Evolutionary conservation across 495 filamentous ascomycete genomes (phyloP).

Genomic region (Immersiella caudata): DNA sequence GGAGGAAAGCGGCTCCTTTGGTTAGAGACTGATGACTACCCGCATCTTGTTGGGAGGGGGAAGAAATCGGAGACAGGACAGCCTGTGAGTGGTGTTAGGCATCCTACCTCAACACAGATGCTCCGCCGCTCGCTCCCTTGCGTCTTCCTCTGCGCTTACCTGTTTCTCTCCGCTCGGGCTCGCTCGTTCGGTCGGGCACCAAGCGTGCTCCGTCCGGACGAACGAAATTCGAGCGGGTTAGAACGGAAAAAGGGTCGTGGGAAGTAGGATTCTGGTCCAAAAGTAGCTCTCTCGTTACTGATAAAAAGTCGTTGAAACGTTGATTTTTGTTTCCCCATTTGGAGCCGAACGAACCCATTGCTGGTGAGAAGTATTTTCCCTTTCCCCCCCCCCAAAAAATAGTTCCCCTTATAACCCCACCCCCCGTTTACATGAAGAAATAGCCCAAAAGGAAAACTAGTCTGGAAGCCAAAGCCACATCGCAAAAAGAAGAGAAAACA

Average conservation of each 20-base stretch:
- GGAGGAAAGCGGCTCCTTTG: not conserved
- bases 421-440: not conserved
- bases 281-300: not conserved
- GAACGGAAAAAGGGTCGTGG: not conserved
- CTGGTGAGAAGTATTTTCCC: conserved; percentile 16
- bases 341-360: conserved; percentile 12
- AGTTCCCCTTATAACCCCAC: conserved; percentile 1
- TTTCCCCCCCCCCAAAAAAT: conserved; percentile 15
- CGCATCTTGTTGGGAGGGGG: not conserved
- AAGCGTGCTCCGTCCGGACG: not conserved
- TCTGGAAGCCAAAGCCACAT: not conserved
- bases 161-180: not conserved
- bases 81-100: not conserved
- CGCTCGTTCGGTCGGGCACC: conserved; percentile 6
- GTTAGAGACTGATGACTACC: not conserved
- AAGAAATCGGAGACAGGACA: not conserved
- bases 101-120: not conserved
- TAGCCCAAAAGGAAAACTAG: not conserved
- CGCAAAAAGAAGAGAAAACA: not conserved
- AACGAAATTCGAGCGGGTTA: not conserved
- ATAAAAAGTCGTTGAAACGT: conserved; percentile 10
- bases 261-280: not conserved
- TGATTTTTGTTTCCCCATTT: not conserved
- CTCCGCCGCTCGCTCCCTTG: not conserved
- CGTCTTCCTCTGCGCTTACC: not conserved